A percentile compares a stretch with the other conserved stretches of the same genome.
Conservation (phyloP, 371 early-diverging fungal species). For the Homolaphlyctis polyrhiza region DNA sequence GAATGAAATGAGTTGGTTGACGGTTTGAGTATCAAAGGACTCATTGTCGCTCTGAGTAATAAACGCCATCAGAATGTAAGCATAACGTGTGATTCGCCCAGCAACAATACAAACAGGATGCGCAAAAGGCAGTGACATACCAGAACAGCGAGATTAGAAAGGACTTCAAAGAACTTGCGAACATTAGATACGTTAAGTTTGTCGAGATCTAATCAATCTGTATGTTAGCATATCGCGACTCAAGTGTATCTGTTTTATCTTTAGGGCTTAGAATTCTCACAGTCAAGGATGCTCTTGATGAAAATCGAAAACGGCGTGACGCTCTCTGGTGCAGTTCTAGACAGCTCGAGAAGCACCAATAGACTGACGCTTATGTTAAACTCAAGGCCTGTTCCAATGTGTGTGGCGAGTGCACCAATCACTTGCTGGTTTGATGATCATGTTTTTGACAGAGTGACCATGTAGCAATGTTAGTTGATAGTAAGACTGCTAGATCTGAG, state of each 20-base stretch:
- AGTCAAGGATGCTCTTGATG: conserved; percentile 13
- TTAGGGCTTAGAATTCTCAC: conserved; percentile 11
- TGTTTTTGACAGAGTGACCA: no score
- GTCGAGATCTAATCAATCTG: conserved; percentile 12
- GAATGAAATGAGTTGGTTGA: conserved; percentile 8
- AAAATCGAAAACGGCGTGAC: conserved; percentile 16
- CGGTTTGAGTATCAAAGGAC: not conserved
- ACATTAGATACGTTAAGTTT: conserved; percentile 11
- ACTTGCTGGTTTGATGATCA: conserved; percentile 14
- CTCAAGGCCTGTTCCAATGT: conserved; percentile 18
- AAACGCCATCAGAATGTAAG: not conserved
- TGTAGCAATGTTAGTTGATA: no score
- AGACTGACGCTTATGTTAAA: conserved; percentile 13
- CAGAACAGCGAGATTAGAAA: conserved; percentile 14
- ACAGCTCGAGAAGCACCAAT: conserved; percentile 9
- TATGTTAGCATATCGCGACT: not conserved
- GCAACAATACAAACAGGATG: no score
- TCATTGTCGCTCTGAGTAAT: conserved; percentile 1
- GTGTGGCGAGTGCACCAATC: conserved; percentile 14
- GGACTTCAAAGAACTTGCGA: conserved; percentile 18
- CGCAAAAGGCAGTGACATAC: conserved; percentile 4
- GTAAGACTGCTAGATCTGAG: not conserved
- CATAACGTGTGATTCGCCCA: no score
- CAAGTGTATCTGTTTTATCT: not conserved
- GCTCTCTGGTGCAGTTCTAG: conserved; percentile 1